Evolutionary conservation across 352 stramenopile genomes (phyloP).

Genomic region (Phytophthora colocasiae): DNA sequence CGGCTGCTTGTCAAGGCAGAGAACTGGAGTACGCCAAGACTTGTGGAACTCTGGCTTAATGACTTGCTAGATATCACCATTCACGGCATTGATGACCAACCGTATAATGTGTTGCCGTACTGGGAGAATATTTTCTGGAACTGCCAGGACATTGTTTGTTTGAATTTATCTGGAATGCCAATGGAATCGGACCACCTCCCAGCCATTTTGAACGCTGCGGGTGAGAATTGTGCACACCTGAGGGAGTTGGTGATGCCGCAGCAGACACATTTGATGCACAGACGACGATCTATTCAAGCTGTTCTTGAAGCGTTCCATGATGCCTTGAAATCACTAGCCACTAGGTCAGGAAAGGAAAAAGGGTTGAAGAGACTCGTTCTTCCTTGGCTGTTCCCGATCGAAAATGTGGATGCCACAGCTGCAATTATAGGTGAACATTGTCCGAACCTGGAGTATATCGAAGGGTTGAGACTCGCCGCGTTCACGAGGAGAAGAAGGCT

Average conservation of each 20-base stretch:
- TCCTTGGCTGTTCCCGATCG: constrained; percentile 40
- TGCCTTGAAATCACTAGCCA: constrained; percentile 2
- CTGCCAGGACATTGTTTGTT: constrained; percentile 8
- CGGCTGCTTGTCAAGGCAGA: constrained; percentile 5
- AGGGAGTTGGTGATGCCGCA: constrained; percentile 29
- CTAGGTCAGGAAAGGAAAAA: constrained; percentile 10
- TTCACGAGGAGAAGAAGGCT: constrained; percentile 33
- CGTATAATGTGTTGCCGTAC: background rate
- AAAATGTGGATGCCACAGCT: constrained; percentile 34
- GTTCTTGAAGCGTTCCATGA: constrained; percentile 21
- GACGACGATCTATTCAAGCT: constrained; percentile 4
- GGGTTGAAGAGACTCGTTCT: constrained; percentile 36
- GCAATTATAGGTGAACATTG: constrained; percentile 27
- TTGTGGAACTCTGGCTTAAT: constrained; percentile 18
- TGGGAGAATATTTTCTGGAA: constrained; percentile 13
- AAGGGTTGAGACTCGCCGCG: constrained; percentile 36
- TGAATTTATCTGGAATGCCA: constrained; percentile 19
- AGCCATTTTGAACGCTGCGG: constrained; percentile 11
- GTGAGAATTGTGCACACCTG: constrained; percentile 17
- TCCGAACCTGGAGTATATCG: constrained; percentile 27
- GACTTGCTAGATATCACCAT: constrained; percentile 7
- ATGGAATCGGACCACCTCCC: constrained; percentile 22
- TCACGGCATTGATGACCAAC: background rate
- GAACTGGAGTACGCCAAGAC: background rate
- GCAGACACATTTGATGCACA: constrained; percentile 14